Percentiles rank a stretch among this genome's conserved stretches.
Conservation (phyloP, 768 basidiomycete genomes). For the Clavaria fumosa region DNA sequence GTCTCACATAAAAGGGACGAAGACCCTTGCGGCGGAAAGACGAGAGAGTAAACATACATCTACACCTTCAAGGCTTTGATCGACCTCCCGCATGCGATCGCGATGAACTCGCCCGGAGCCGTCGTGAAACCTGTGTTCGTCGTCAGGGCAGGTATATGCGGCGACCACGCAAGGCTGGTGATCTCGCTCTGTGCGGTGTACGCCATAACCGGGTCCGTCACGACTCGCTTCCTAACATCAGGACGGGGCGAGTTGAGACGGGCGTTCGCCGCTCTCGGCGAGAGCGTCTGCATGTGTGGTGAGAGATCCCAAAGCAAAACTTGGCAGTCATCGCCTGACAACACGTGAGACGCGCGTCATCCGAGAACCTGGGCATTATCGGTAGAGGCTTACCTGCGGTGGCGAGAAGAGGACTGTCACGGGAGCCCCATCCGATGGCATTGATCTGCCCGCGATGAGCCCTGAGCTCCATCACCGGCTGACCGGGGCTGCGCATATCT, state of each 20-base stretch:
- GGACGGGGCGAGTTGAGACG: constrained; percentile 70
- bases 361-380: not conserved
- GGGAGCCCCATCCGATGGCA: constrained; percentile 81
- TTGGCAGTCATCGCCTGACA: constrained; percentile 81
- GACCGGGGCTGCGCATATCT: constrained; percentile 94
- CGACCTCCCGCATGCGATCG: constrained; percentile 66
- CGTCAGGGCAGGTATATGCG: constrained; percentile 59
- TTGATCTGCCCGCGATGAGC: constrained; percentile 75
- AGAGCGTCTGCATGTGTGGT: constrained; percentile 45
- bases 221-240: constrained; percentile 57
- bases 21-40: too few relatives aligned
- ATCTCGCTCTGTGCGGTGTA: constrained; percentile 69
- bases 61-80: constrained; percentile 75
- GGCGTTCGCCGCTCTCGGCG: constrained; percentile 55
- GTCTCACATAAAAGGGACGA: too few relatives aligned
- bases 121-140: constrained; percentile 64
- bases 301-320: constrained; percentile 87
- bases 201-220: constrained; percentile 71
- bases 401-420: constrained; percentile 69
- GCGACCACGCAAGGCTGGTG: constrained; percentile 82
- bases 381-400: constrained; percentile 52
- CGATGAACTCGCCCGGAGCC: constrained; percentile 74
- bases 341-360: too few relatives aligned
- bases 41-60: too few relatives aligned
- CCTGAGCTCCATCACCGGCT: constrained; percentile 82